These are phyloP conservation scores for Tricholoma flavovirens DNA, from an alignment of 768 basidiomycete species.

Conservation along the genomic window DNA sequence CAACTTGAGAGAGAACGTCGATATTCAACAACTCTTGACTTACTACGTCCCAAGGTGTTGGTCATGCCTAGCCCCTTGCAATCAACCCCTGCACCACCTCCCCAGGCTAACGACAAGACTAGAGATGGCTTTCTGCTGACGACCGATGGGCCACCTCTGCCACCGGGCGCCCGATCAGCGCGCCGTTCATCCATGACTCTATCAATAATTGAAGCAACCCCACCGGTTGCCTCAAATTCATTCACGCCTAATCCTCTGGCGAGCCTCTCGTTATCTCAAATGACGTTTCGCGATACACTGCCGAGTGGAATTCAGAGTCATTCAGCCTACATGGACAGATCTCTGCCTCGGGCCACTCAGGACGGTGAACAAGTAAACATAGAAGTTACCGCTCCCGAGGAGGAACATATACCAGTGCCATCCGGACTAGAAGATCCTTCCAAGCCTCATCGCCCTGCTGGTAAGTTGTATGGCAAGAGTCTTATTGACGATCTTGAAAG, in stretches of 20 bases:
- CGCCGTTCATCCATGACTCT: conserved; percentile 41
- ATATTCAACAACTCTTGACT: conserved; percentile 69
- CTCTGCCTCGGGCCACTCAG: conserved; percentile 63
- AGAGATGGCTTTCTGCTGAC: conserved; percentile 60
- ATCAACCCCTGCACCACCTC: conserved; percentile 29
- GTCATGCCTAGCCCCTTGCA: conserved; percentile 92
- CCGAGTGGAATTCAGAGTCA: conserved; percentile 63
- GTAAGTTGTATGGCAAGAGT: conserved; percentile 81
- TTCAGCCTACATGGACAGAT: conserved; percentile 53
- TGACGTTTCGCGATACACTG: conserved; percentile 81
- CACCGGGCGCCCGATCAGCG: conserved; percentile 61
- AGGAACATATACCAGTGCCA: conserved; percentile 20
- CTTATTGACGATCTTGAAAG: conserved; percentile 86
- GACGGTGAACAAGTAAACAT: conserved; percentile 77
- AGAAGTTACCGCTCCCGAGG: conserved; percentile 33
- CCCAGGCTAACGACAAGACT: conserved; percentile 28
- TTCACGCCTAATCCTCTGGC: conserved; percentile 75
- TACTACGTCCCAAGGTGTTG: conserved; percentile 86
- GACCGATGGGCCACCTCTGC: conserved; percentile 72
- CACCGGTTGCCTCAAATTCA: conserved; percentile 52
- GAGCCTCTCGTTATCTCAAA: conserved; percentile 71
- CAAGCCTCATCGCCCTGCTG: conserved; percentile 53
- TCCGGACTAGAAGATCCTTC: conserved; percentile 23
- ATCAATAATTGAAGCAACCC: conserved; percentile 25
- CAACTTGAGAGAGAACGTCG: conserved; percentile 43